phyloP scores from a whole-genome alignment of 1,139 yeast species.

The Pichia sp. region DNA sequence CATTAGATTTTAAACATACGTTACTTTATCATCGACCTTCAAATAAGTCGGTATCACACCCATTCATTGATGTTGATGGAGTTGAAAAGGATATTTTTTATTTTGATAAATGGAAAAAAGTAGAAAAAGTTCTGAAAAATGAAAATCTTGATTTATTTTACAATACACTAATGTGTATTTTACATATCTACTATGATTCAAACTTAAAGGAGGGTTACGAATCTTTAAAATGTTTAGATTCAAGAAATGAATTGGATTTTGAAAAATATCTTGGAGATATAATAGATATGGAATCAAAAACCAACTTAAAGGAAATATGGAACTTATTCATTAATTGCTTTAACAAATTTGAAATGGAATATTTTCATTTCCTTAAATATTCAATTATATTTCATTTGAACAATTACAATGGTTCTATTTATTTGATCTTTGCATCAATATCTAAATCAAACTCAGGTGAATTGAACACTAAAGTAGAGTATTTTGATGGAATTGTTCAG shows the following conservation, averaged over 20 bases:
- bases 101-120: slow-evolving; percentile 22
- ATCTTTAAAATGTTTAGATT: slow-evolving; percentile 14
- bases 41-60: slow-evolving; percentile 25
- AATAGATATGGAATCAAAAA: background rate
- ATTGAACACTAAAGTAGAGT: slow-evolving; percentile 12
- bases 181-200: slow-evolving; percentile 22
- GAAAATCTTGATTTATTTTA: slow-evolving; percentile 17
- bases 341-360: slow-evolving; percentile 16
- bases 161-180: slow-evolving; percentile 18
- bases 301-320: slow-evolving; percentile 12
- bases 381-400: slow-evolving; percentile 22
- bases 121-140: slow-evolving; percentile 13
- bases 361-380: slow-evolving; percentile 19
- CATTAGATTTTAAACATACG: slow-evolving; percentile 46
- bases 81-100: slow-evolving; percentile 15
- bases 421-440: slow-evolving; percentile 22
- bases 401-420: slow-evolving; percentile 25
- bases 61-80: slow-evolving; percentile 11
- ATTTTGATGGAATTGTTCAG: slow-evolving; percentile 10
- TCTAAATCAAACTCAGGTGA: slow-evolving; percentile 3
- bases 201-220: slow-evolving; percentile 15
- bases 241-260: slow-evolving; percentile 7
- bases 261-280: slow-evolving; percentile 2
- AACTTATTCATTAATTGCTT: slow-evolving; percentile 20
- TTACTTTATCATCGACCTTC: slow-evolving; percentile 49